Percentiles rank a stretch among this genome's conserved stretches.
phyloP scores from a whole-genome alignment of 768 basidiomycete species.

The Suillus hirtellus region DNA sequence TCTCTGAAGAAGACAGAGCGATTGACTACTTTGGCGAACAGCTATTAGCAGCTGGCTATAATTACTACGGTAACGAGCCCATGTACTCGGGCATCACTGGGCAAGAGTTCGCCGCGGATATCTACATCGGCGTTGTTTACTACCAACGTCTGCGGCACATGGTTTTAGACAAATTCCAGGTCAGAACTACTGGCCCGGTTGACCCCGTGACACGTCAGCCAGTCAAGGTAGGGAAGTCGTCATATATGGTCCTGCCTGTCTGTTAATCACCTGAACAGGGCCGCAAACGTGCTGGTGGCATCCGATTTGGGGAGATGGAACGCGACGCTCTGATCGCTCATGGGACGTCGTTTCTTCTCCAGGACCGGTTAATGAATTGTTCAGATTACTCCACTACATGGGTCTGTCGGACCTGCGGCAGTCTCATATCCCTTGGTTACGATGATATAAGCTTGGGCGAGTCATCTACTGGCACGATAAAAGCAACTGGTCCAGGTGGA shows the following conservation, averaged over 20 bases:
- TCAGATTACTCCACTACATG: constrained; percentile 99
- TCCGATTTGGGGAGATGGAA: constrained; percentile 99
- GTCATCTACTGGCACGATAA: constrained; percentile 49
- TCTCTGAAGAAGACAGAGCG: constrained; percentile 96
- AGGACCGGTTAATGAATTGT: constrained; percentile 99
- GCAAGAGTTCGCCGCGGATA: constrained; percentile 97
- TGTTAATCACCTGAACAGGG: constrained; percentile 52
- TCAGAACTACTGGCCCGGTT: constrained; percentile 96
- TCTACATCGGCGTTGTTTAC: constrained; percentile 97
- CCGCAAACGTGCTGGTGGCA: constrained; percentile 96
- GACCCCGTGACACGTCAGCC: constrained; percentile 96
- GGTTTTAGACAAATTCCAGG: constrained; percentile 99
- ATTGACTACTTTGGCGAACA: constrained; percentile 98
- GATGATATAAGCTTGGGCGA: constrained; percentile 82
- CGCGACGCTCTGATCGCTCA: constrained; percentile 98
- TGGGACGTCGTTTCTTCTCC: constrained; percentile 96
- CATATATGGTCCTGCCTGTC: neutral
- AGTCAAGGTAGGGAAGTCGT: constrained; percentile 71
- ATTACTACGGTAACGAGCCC: constrained; percentile 98
- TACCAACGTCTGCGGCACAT: constrained; percentile 99
- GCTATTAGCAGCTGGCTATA: constrained; percentile 90
- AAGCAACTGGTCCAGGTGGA: constrained; percentile 72
- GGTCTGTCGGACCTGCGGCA: constrained; percentile 97
- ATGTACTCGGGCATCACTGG: constrained; percentile 99
- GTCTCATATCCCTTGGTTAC: constrained; percentile 93